phyloP scores from a whole-genome alignment of 1,139 yeast species.

The Pneumocystis oryctolagi region DNA sequence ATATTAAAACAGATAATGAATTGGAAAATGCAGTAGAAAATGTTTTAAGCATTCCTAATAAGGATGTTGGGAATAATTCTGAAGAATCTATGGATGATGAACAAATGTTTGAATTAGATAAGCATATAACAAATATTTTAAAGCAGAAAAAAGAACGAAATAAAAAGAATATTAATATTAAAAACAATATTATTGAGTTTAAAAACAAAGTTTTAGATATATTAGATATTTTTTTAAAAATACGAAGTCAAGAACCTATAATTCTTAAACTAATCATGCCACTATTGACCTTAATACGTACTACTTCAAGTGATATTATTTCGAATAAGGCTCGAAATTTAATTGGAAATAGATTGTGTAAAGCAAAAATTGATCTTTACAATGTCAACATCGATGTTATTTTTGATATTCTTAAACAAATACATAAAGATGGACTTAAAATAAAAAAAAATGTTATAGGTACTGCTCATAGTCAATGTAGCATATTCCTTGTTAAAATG shows the following conservation, averaged over 20 bases:
- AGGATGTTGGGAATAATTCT: not conserved
- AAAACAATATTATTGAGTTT: slow-evolving; percentile 60
- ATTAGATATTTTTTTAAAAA: slow-evolving; percentile 44
- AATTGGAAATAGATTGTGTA: slow-evolving; percentile 50
- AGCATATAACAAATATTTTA: slow-evolving; percentile 67
- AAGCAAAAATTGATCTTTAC: slow-evolving; percentile 25
- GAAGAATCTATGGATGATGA: slow-evolving; percentile 91
- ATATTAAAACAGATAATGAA: slow-evolving; percentile 28
- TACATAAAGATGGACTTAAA: slow-evolving; percentile 31
- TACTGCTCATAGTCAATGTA: slow-evolving; percentile 45
- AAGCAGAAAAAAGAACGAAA: slow-evolving; percentile 36
- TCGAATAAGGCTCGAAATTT: slow-evolving; percentile 65
- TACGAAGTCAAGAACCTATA: slow-evolving; percentile 31
- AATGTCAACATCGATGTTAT: slow-evolving; percentile 14
- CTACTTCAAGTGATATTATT: slow-evolving; percentile 53
- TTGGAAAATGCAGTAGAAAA: slow-evolving; percentile 17
- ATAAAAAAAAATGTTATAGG: slow-evolving; percentile 37
- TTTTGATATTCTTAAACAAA: slow-evolving; percentile 18
- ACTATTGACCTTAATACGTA: slow-evolving; percentile 42
- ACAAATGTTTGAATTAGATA: slow-evolving; percentile 91
- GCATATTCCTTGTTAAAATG: slow-evolving; percentile 50
- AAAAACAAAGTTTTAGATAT: slow-evolving; percentile 67
- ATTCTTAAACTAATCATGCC: slow-evolving; percentile 41
- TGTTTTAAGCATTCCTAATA: not conserved
- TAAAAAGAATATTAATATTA: slow-evolving; percentile 20